A percentile compares a stretch with the other conserved stretches of the same genome.
Conservation (phyloP, 305 asterid genomes). For the Nicotiana rustica region DNA sequence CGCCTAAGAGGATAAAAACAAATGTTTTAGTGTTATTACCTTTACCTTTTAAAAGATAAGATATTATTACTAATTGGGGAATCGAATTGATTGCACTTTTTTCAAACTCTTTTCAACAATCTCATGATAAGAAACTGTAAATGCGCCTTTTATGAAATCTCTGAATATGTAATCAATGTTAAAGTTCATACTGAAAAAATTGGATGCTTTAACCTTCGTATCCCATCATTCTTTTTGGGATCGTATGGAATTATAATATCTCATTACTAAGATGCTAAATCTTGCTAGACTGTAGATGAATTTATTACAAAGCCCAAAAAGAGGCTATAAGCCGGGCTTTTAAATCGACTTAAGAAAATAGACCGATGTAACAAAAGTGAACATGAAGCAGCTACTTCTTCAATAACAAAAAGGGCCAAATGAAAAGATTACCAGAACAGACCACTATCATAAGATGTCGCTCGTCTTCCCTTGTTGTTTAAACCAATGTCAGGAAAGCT, state of each 20-base stretch:
- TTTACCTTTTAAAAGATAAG: too few relatives aligned
- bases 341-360: background rate
- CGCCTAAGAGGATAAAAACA: too few relatives aligned
- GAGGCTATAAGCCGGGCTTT: background rate
- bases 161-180: background rate
- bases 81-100: background rate
- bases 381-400: background rate
- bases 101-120: too few relatives aligned
- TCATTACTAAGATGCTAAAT: background rate
- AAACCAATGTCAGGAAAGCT: conserved; percentile 54
- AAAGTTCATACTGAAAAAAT: background rate
- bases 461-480: conserved; percentile 65
- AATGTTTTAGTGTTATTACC: too few relatives aligned
- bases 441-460: conserved; percentile 70
- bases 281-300: background rate
- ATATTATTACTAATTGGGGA: background rate
- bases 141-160: background rate
- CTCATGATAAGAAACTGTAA: too few relatives aligned
- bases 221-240: background rate
- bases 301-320: background rate
- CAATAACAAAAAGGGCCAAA: background rate
- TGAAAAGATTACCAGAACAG: conserved; percentile 64
- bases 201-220: background rate
- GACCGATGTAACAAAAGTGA: background rate
- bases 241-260: background rate